These are phyloP conservation scores for Phytophthora pluvialis DNA, from an alignment of 352 stramenopile species.

Conservation along the genomic window DNA sequence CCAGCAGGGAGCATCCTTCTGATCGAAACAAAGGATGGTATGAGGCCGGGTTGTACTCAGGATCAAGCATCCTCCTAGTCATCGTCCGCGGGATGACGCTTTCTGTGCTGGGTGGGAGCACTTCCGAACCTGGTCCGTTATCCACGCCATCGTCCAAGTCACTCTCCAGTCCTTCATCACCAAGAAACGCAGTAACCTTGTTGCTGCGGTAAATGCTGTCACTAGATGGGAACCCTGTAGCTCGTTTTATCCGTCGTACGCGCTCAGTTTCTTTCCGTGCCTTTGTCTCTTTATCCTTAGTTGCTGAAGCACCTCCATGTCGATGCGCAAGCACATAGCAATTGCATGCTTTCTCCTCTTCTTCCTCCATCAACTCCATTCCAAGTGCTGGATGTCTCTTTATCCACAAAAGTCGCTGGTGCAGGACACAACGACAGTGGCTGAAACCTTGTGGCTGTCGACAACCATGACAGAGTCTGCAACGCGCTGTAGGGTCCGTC, in stretches of 20 bases:
- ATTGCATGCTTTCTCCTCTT: conserved; percentile 34
- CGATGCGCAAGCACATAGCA: conserved; percentile 45
- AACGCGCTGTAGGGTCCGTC: conserved; percentile 38
- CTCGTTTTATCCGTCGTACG: conserved; percentile 43
- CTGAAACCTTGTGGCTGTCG: conserved; percentile 36
- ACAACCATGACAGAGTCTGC: conserved; percentile 65
- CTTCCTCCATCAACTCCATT: conserved; percentile 20
- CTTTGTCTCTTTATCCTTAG: conserved; percentile 28
- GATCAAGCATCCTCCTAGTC: conserved; percentile 34
- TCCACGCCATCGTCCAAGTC: conserved; percentile 38
- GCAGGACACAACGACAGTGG: conserved; percentile 71
- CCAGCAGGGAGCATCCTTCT: conserved; percentile 47
- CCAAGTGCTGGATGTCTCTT: conserved; percentile 31
- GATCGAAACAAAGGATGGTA: conserved; percentile 51
- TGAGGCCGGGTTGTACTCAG: conserved; percentile 31
- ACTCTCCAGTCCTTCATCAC: conserved; percentile 31
- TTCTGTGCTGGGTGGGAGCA: conserved; percentile 24
- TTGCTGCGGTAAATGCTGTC: conserved; percentile 48
- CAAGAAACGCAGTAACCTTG: conserved; percentile 39
- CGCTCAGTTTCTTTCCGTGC: conserved; percentile 34
- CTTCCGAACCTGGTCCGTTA: conserved; percentile 26
- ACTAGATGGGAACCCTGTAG: conserved; percentile 45
- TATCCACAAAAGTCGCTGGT: conserved; percentile 42
- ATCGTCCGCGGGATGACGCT: conserved; percentile 36
- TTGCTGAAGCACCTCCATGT: conserved; percentile 30